Base-by-base conservation (phyloP, 208 protist genomes). In the Acanthamoeba healyi region DNA sequence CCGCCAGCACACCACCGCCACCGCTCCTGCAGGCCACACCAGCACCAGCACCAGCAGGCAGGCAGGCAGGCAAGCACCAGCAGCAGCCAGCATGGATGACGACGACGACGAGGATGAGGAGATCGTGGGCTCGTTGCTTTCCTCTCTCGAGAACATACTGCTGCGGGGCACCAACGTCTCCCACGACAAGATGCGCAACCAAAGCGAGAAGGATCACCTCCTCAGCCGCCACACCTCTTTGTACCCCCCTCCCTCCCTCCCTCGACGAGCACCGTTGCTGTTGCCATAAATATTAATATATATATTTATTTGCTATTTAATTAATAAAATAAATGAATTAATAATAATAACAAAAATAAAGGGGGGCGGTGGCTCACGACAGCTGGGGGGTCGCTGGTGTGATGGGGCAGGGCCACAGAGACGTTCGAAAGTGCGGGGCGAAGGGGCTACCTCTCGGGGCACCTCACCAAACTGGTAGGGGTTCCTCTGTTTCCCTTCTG, bases 81-180 rank as follows among this genome's bases (percentile, higher is more conserved):
- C 44, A 49, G 7, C 54, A 61, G 12, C 2, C 54, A 61, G 12
- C 54, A 61, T 61, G 54, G 65, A 74, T 5, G n/a, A 74, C n/a
- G 79, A 88, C n/a, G 79, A 88, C 1, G 79, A 88, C 15, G 79
- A 88, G 26, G 79, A 88, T 12, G 79, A 61, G n/a, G 49, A 88
- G 34, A 88, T 88, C n/a, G 79, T 88, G 22, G 79, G 44, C 15
- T 88, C 79, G 26, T 34, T 88, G 22, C 22, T 88, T 5, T 65
- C 79, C 42, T 88, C 79, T 19, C 54, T 88, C 32, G 79, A 88
- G 40, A 88, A 34, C 79, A 88, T 88, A n/a, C 65, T 74, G 12
- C 24, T 74, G 65, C 65, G 79, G 12, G 79, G 79, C 12, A 54
- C 44, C 49, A 61, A n/a, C 46, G 12, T 58, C 40, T 42, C 44